Evolutionary conservation across 208 protist species (phyloP).

Genomic region (Phytomonas francai): DNA sequence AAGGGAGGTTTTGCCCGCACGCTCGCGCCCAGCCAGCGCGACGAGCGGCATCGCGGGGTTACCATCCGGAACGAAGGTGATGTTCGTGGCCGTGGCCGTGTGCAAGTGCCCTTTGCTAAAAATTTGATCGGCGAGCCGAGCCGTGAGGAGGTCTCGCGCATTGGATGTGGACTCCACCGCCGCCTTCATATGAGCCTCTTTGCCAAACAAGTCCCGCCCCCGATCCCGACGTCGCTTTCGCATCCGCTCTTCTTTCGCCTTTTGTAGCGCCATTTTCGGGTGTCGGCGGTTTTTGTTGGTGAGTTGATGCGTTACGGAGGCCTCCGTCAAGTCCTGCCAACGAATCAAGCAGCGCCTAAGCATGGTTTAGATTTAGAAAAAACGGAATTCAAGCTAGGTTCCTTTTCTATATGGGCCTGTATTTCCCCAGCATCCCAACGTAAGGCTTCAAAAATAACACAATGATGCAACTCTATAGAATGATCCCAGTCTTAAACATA

Average conservation of each 20-base stretch:
- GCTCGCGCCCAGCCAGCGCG: slow-evolving; percentile 57
- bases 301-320: slow-evolving; percentile 32
- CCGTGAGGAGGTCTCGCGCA: slow-evolving; percentile 67
- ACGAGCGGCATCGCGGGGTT: slow-evolving; percentile 80
- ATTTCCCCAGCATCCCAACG: too few species aligned
- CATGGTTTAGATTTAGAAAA: not conserved
- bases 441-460: too few species aligned
- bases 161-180: slow-evolving; percentile 27
- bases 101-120: slow-evolving; percentile 75
- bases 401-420: too few species aligned
- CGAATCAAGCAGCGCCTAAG: slow-evolving; percentile 2
- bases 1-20: slow-evolving; percentile 69
- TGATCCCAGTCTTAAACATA: too few species aligned
- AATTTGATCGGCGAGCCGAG: slow-evolving; percentile 74
- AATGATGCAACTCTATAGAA: too few species aligned
- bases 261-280: slow-evolving; percentile 19
- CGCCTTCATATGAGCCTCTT: slow-evolving; percentile 32
- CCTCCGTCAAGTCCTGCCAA: slow-evolving; percentile 27
- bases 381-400: too few species aligned
- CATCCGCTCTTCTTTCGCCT: slow-evolving; percentile 30
- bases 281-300: slow-evolving; percentile 44
- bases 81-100: slow-evolving; percentile 64
- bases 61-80: slow-evolving; percentile 74
- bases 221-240: slow-evolving; percentile 29
- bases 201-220: slow-evolving; percentile 34